Conservation (phyloP, 345 rosid genomes). For the Euphorbia tirucalli region DNA sequence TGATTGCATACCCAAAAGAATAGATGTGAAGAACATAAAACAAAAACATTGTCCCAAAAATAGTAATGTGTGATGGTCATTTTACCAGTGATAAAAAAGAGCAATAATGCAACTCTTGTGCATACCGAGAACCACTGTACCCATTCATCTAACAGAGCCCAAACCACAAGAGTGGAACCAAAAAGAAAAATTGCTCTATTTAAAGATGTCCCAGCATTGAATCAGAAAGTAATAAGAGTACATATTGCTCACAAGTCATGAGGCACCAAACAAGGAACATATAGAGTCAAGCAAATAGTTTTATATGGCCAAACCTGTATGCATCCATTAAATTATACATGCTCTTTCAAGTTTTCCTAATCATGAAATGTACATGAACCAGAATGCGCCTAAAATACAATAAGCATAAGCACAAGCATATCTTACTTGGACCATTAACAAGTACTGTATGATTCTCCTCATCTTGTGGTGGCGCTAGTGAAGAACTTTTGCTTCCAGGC, state of each 20-base stretch:
- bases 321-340: not conserved
- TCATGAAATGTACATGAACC: slow-evolving; percentile 2
- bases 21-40: not conserved
- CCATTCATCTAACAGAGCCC: not conserved
- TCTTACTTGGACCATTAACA: slow-evolving; percentile 31
- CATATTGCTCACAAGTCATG: slow-evolving; percentile 4
- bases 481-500: slow-evolving; percentile 17
- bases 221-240: slow-evolving; percentile 7
- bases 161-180: too few relatives aligned
- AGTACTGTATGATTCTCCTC: slow-evolving; percentile 12
- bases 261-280: not conserved
- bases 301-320: too few relatives aligned
- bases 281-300: too few relatives aligned
- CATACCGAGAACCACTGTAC: not conserved
- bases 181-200: slow-evolving; percentile 1
- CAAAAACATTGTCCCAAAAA: not conserved
- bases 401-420: too few relatives aligned
- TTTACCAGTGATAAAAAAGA: not conserved
- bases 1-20: not conserved
- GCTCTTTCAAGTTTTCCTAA: not conserved
- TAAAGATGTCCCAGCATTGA: not conserved
- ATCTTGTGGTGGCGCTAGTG: slow-evolving; percentile 18
- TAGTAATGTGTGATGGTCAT: not conserved
- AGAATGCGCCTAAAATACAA: slow-evolving; percentile 3
- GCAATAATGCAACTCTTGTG: not conserved